Evolutionary conservation across 495 filamentous ascomycete species (phyloP), one percentile per base, ranked within the genome.

Genomic region (Xylaria scruposa): DNA sequence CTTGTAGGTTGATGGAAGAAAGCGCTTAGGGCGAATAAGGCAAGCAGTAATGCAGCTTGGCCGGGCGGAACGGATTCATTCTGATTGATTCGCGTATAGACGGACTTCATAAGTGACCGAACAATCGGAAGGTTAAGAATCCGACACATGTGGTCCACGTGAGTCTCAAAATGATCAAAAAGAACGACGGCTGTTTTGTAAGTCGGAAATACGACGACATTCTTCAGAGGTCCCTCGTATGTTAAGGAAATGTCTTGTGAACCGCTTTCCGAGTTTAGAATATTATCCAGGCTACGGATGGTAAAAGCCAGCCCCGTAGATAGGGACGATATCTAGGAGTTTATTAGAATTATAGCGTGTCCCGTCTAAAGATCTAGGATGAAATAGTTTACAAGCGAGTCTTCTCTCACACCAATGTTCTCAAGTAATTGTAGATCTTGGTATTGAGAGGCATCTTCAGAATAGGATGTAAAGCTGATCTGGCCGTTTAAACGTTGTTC

Each of bases 31-130:
- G 84, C 82, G 17, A 80, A 60, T 29, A 86, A 79, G 24, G 79
- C 78, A 58, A 85, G 83, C 1, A 86, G 61, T 8, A 86, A 71
- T 0, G 85, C 84, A 31, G 68, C 74, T 72, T 76, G 72, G 9
- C 68, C 63, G 79, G 51, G 64, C 79, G 72, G 38, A 59, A 76
- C 13, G 78, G 42, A 42, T 42, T 44, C 36, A 7, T 42, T 29
- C 36, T 26, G 60, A 26, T 29, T 62, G 36, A 44, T 26, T 26
- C n/a, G 38, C 9, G 60, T 13, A 19, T 62, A 62, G n/a, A 62
- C 36, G n/a, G 38, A 62, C 60, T 62, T 62, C 36, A 42, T 62
- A 42, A 44, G 60, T 40, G 60, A 62, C 21, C n/a, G 17, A 7
- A 26, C 60, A 26, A 17, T 24, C 10, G 60, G 36, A 4, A 62